Percentiles rank a stretch among this genome's conserved stretches.
These are phyloP conservation scores for Lyophyllum decastes DNA, from an alignment of 768 basidiomycete species.

Conservation along the genomic window DNA sequence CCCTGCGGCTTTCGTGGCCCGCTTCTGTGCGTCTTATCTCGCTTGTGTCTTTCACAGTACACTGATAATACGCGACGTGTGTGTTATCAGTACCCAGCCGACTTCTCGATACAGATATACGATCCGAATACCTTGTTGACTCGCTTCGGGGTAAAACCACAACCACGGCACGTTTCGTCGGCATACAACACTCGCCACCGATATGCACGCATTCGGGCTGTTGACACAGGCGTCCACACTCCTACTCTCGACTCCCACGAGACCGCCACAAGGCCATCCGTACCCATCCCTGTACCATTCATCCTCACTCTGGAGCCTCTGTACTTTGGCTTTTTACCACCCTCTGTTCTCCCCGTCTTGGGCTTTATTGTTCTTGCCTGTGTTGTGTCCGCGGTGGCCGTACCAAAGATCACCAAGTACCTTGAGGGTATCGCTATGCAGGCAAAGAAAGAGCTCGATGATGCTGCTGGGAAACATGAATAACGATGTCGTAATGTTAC, in stretches of 20 bases:
- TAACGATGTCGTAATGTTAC: neutral
- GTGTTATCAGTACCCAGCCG: conserved; percentile 41
- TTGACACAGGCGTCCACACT: conserved; percentile 53
- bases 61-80: neutral
- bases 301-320: conserved; percentile 59
- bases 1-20: conserved; percentile 56
- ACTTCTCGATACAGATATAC: conserved; percentile 41
- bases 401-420: conserved; percentile 24
- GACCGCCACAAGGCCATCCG: conserved; percentile 16
- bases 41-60: neutral
- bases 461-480: conserved; percentile 3
- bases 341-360: conserved; percentile 44
- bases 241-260: conserved; percentile 26
- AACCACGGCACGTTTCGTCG: conserved; percentile 1
- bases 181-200: conserved; percentile 35
- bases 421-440: conserved; percentile 25
- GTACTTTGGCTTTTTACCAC: conserved; percentile 59
- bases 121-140: conserved; percentile 30
- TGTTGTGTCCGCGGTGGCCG: conserved; percentile 21
- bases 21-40: conserved; percentile 45
- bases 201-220: conserved; percentile 60
- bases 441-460: conserved; percentile 23
- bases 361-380: conserved; percentile 29
- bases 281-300: conserved; percentile 43
- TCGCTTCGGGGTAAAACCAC: conserved; percentile 6